A percentile compares a stretch with the other conserved stretches of the same genome.
phyloP scores from a whole-genome alignment of 2,329 filamentous ascomycete species.

The Acrocalymma vagum region DNA sequence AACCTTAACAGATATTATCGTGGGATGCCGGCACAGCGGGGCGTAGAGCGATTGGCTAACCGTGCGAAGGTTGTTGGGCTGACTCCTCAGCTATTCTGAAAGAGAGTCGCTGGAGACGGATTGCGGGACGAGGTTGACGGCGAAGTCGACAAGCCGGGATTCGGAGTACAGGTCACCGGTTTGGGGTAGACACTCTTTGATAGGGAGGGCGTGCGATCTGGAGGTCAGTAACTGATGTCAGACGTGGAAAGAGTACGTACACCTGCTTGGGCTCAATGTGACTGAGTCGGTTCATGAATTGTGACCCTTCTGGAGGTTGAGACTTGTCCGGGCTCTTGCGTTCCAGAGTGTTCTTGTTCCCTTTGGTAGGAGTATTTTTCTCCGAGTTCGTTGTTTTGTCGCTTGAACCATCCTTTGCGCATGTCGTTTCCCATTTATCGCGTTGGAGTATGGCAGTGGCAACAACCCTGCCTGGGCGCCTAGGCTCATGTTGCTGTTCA shows the following conservation, averaged over 20 bases:
- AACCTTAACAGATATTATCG: conserved; percentile 14
- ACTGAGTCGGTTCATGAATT: too few species aligned
- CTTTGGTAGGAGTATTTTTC: too few species aligned
- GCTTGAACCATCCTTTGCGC: too few species aligned
- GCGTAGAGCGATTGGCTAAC: conserved; percentile 15
- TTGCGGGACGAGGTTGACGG: conserved; percentile 15
- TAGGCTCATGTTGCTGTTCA: too few species aligned
- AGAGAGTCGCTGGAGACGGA: conserved; percentile 12
- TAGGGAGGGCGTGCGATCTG: conserved; percentile 16
- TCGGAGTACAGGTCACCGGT: conserved; percentile 14
- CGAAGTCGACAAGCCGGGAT: conserved; percentile 16
- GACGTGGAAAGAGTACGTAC: conserved; percentile 7
- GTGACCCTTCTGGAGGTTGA: too few species aligned
- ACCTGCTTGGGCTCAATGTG: conserved; percentile 9
- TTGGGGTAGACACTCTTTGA: conserved; percentile 12
- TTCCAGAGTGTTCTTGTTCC: too few species aligned
- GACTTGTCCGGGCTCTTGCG: too few species aligned
- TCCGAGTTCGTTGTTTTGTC: too few species aligned
- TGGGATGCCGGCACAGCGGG: conserved; percentile 13
- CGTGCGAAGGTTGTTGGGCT: conserved; percentile 12
- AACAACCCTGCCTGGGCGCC: too few species aligned
- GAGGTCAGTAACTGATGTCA: conserved; percentile 11
- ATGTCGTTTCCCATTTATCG: too few species aligned
- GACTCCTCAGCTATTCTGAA: conserved; percentile 15
- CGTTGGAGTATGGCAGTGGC: too few species aligned